These are phyloP conservation scores for Canariomyces notabilis DNA, from an alignment of 2,329 filamentous ascomycete genomes.

Conservation along the genomic window DNA sequence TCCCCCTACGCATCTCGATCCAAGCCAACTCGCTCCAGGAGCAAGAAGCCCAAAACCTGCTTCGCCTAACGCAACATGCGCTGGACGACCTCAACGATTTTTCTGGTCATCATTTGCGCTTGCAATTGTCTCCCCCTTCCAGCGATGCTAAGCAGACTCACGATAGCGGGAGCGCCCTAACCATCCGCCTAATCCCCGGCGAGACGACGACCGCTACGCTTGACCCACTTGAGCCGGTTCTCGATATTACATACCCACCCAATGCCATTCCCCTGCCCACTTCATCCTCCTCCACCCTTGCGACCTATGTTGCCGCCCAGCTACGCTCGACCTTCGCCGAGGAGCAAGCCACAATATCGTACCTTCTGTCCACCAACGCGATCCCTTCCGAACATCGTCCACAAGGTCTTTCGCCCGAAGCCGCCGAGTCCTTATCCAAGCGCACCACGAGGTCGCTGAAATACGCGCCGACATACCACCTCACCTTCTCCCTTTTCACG, in stretches of 20 bases:
- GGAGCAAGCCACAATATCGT: slow-evolving; percentile 80
- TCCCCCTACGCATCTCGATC: slow-evolving; percentile 77
- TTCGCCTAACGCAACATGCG: slow-evolving; percentile 77
- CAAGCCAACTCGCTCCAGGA: slow-evolving; percentile 62
- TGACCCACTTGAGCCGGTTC: slow-evolving; percentile 61
- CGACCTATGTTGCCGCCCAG: slow-evolving; percentile 72
- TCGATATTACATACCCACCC: slow-evolving; percentile 73
- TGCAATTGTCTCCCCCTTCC: slow-evolving; percentile 52
- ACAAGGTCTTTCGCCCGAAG: slow-evolving; percentile 44
- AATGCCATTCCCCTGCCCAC: slow-evolving; percentile 62
- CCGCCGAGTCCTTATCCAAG: slow-evolving; percentile 54
- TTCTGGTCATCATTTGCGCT: slow-evolving; percentile 73
- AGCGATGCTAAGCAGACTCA: slow-evolving; percentile 27
- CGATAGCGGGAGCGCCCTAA: slow-evolving; percentile 55
- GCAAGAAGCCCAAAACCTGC: slow-evolving; percentile 64
- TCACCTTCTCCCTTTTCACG: slow-evolving; percentile 93
- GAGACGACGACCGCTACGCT: slow-evolving; percentile 58
- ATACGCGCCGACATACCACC: slow-evolving; percentile 88
- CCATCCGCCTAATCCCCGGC: slow-evolving; percentile 64
- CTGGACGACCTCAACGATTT: slow-evolving; percentile 86
- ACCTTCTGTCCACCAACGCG: slow-evolving; percentile 60
- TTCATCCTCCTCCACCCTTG: slow-evolving; percentile 67
- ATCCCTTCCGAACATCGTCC: slow-evolving; percentile 44
- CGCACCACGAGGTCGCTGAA: slow-evolving; percentile 82
- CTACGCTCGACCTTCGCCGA: slow-evolving; percentile 76